Conservation (phyloP, 805 yeast genomes). For the Zygotorulaspora danielsina region DNA sequence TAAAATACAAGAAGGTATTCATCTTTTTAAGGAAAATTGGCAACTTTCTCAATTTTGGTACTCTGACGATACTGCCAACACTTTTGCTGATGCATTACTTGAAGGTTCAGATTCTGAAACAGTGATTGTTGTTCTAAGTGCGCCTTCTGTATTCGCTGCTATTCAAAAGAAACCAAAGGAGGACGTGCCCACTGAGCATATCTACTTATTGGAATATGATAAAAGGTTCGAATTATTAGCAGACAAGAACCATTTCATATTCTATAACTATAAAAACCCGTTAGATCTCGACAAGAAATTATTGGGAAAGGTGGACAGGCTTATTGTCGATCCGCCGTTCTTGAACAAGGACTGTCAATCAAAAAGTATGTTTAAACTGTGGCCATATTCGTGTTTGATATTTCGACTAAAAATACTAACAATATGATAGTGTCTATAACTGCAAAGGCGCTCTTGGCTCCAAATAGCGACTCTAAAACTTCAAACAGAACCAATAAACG, state of each 20-base stretch:
- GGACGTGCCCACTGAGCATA: conserved; percentile 59
- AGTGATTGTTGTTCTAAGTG: conserved; percentile 72
- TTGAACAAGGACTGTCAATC: conserved; percentile 76
- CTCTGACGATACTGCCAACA: conserved; percentile 64
- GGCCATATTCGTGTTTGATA: too few relatives aligned
- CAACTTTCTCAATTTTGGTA: conserved; percentile 93
- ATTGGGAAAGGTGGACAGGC: conserved; percentile 59
- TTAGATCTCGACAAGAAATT: conserved; percentile 52
- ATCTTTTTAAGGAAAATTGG: conserved; percentile 86
- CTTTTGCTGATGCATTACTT: conserved; percentile 63
- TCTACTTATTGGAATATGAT: conserved; percentile 76
- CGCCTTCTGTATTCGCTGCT: conserved; percentile 90
- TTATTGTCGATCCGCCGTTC: conserved; percentile 86
- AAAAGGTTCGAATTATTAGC: conserved; percentile 69
- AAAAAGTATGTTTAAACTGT: conserved; percentile 42
- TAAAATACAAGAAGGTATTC: conserved; percentile 49
- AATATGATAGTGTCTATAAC: conserved; percentile 44
- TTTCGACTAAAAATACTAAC: neutral
- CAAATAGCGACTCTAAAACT: conserved; percentile 40
- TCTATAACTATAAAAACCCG: conserved; percentile 75
- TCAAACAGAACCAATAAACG: conserved; percentile 40
- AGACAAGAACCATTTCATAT: conserved; percentile 59
- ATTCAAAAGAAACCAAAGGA: conserved; percentile 50
- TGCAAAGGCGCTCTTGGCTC: conserved; percentile 53
- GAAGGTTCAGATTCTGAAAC: conserved; percentile 74